A percentile compares a stretch with the other conserved stretches of the same genome.
Conservation (phyloP, 441 rosid genomes). For the Viola pubescens region DNA sequence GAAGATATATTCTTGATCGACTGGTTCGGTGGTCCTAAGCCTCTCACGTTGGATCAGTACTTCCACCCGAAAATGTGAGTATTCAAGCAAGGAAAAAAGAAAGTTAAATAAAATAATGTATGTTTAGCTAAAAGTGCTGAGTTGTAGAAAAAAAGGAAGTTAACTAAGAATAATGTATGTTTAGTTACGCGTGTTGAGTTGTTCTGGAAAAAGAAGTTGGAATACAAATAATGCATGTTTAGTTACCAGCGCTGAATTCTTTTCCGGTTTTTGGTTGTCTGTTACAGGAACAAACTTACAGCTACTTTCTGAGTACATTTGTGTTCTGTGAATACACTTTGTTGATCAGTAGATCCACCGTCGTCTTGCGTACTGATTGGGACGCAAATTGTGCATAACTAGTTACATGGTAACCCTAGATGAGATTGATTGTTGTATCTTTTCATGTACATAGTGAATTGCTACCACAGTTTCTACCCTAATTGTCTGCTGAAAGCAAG, state of each 20-base stretch:
- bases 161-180: neutral
- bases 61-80: constrained; percentile 50
- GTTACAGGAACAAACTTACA: neutral
- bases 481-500: too few species aligned
- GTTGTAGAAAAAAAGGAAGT: neutral
- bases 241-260: neutral
- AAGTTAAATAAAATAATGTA: too few species aligned
- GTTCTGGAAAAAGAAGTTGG: neutral
- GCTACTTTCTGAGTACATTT: neutral
- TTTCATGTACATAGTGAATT: too few species aligned
- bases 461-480: too few species aligned
- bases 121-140: neutral
- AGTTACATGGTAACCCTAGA: too few species aligned
- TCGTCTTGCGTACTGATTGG: too few species aligned
- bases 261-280: neutral
- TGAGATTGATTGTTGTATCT: too few species aligned
- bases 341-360: too few species aligned
- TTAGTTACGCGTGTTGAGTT: neutral
- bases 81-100: neutral
- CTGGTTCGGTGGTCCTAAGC: constrained; percentile 90
- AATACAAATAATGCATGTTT: neutral
- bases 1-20: constrained; percentile 67
- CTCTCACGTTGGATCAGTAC: constrained; percentile 64
- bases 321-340: too few species aligned
- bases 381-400: too few species aligned